Conservation (phyloP, 768 basidiomycete species). For the Lyophyllum atratum region DNA sequence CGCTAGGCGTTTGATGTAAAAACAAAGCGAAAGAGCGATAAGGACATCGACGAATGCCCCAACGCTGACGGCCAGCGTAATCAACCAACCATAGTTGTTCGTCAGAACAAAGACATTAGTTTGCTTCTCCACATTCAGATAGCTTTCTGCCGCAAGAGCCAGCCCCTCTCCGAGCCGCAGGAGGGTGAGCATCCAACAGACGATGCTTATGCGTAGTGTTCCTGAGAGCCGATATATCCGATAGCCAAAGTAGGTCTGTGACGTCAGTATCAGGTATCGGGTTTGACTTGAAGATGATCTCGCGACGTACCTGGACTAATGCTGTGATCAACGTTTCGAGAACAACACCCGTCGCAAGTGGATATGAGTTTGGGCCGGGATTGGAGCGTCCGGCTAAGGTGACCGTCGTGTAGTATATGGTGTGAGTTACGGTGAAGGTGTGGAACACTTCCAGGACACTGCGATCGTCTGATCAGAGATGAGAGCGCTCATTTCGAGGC, state of each 20-base stretch:
- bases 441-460: conserved; percentile 22
- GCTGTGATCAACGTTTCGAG: conserved; percentile 22
- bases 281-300: not conserved
- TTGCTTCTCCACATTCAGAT: conserved; percentile 22
- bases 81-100: conserved; percentile 25
- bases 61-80: conserved; percentile 20
- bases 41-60: conserved; percentile 25
- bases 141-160: conserved; percentile 18
- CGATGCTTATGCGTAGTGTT: conserved; percentile 9
- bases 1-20: conserved; percentile 15
- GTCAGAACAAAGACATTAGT: conserved; percentile 21
- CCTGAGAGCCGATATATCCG: conserved; percentile 23
- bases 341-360: conserved; percentile 17
- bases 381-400: conserved; percentile 7
- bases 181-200: conserved; percentile 19
- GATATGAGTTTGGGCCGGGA: conserved; percentile 20
- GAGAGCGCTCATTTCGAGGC: too few species aligned
- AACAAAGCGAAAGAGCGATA: conserved; percentile 24
- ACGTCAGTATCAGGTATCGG: not conserved
- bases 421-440: conserved; percentile 16
- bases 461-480: not conserved
- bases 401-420: conserved; percentile 21
- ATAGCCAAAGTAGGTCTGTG: conserved; percentile 25
- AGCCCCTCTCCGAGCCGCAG: conserved; percentile 21
- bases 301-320: conserved; percentile 17